Percentiles rank a stretch among this genome's conserved stretches.
These are phyloP conservation scores for Solanum peruvianum DNA, from an alignment of 257 asterid species.

Conservation along the genomic window DNA sequence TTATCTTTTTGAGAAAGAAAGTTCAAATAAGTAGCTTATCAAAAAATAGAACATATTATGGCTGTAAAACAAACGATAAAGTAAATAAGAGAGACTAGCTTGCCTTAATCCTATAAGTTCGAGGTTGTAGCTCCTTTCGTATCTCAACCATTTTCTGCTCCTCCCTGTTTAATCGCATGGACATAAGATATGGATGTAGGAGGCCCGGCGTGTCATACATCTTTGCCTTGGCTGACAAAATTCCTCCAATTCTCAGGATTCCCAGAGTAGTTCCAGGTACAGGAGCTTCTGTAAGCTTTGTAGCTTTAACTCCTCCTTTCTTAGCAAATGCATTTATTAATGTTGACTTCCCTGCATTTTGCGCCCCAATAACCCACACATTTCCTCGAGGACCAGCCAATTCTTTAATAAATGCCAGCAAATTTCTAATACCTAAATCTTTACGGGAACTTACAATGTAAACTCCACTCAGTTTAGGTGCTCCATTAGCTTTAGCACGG, in stretches of 20 bases:
- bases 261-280: slow-evolving; percentile 96
- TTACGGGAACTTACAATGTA: slow-evolving; percentile 82
- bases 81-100: slow-evolving; percentile 11
- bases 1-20: not conserved
- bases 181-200: slow-evolving; percentile 74
- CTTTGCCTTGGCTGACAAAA: slow-evolving; percentile 88
- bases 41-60: not conserved
- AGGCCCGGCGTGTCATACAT: slow-evolving; percentile 98
- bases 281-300: slow-evolving; percentile 87
- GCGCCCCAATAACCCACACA: slow-evolving; percentile 97
- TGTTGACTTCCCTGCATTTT: slow-evolving; percentile 91
- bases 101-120: slow-evolving; percentile 74
- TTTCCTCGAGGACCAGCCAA: slow-evolving; percentile 93
- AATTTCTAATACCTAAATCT: slow-evolving; percentile 82
- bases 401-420: slow-evolving; percentile 60
- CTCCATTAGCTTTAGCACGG: slow-evolving; percentile 83
- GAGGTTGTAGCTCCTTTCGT: slow-evolving; percentile 89
- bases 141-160: slow-evolving; percentile 94
- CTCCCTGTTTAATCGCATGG: slow-evolving; percentile 74
- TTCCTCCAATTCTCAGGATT: slow-evolving; percentile 80
- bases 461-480: slow-evolving; percentile 81
- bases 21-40: not conserved
- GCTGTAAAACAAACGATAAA: not conserved
- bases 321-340: slow-evolving; percentile 79
- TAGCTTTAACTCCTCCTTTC: slow-evolving; percentile 63